These are phyloP conservation scores for Plasmodium chabaudi DNA, from an alignment of 169 alveolate species.

Conservation along the genomic window DNA sequence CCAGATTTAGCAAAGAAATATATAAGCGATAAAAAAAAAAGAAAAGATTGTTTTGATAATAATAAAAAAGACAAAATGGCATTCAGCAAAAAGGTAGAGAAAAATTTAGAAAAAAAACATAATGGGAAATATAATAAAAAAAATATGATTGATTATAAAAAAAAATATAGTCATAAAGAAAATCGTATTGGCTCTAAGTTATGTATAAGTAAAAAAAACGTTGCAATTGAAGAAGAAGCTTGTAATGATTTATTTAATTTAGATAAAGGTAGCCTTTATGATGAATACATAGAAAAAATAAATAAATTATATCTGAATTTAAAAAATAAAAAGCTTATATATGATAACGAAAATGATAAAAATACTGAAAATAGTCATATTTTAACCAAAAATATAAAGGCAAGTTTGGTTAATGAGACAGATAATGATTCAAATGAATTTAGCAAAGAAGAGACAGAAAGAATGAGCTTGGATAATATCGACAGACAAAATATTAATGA, in stretches of 20 bases:
- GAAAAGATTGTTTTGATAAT: background rate
- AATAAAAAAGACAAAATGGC: slow-evolving; percentile 1
- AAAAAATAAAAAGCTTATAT: slow-evolving; percentile 51
- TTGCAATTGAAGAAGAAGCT: background rate
- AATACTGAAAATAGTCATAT: background rate
- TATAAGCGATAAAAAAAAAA: background rate
- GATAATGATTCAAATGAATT: background rate
- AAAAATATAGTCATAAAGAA: background rate
- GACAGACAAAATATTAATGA: too few species aligned
- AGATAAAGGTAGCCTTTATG: slow-evolving; percentile 42
- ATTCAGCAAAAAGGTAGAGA: background rate
- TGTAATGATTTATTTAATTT: background rate
- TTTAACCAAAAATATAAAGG: background rate
- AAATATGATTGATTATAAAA: background rate
- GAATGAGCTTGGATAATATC: too few species aligned
- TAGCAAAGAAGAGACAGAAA: too few species aligned
- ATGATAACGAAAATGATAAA: slow-evolving; percentile 21
- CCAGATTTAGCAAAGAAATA: background rate
- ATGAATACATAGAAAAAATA: slow-evolving; percentile 61
- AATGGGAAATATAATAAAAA: slow-evolving; percentile 1
- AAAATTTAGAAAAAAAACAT: slow-evolving; percentile 5
- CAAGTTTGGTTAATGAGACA: background rate
- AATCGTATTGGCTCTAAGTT: background rate
- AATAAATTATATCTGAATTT: slow-evolving; percentile 52
- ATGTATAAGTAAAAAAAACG: background rate